Evolutionary conservation across 2,329 filamentous ascomycete species (phyloP).

Genomic region (Fusarium anthophilum): DNA sequence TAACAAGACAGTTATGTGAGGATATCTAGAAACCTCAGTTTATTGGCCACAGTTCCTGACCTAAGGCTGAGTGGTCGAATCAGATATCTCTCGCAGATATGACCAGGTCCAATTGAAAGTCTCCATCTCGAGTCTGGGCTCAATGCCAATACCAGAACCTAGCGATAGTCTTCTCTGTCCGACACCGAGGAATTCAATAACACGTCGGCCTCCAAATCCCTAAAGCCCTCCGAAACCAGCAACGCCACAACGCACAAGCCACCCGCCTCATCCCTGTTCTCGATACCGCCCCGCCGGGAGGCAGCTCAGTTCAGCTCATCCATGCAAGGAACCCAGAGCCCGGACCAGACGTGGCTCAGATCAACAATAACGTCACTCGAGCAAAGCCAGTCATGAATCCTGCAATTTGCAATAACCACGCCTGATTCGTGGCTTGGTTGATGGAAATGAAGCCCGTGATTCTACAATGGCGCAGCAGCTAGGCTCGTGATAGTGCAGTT

Average conservation of each 20-base stretch:
- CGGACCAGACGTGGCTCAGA: slow-evolving; percentile 31
- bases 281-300: slow-evolving; percentile 25
- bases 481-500: neutral
- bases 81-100: neutral
- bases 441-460: neutral
- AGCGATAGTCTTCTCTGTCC: neutral
- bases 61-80: neutral
- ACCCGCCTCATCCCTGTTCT: slow-evolving; percentile 13
- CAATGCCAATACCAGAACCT: neutral
- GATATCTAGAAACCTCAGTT: neutral
- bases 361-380: slow-evolving; percentile 25
- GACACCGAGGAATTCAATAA: neutral
- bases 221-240: slow-evolving; percentile 6
- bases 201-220: neutral
- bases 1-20: neutral
- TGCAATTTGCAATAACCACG: slow-evolving; percentile 12
- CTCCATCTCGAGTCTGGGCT: neutral
- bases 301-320: slow-evolving; percentile 15
- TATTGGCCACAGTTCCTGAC: neutral
- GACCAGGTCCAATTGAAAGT: neutral
- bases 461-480: slow-evolving; percentile 27
- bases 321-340: slow-evolving; percentile 26
- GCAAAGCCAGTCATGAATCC: slow-evolving; percentile 26
- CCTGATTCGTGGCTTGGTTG: slow-evolving; percentile 18
- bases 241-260: slow-evolving; percentile 27